Percentiles rank a stretch among this genome's conserved stretches.
phyloP scores from a whole-genome alignment of 2,329 filamentous ascomycete genomes.

The Capronia coronata region DNA sequence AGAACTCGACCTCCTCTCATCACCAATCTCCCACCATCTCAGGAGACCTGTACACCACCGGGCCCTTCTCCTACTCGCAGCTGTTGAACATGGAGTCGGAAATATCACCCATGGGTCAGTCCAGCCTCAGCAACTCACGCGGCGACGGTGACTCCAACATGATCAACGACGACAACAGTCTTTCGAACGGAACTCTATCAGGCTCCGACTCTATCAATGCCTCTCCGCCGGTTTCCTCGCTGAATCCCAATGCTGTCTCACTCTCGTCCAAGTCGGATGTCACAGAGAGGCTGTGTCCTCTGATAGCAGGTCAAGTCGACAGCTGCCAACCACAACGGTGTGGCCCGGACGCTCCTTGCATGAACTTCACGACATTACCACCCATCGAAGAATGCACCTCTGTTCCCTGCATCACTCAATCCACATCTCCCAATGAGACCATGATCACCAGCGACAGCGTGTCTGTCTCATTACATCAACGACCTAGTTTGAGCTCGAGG shows the following conservation, averaged over 20 bases:
- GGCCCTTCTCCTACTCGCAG: slow-evolving; percentile 23
- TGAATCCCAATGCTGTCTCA: slow-evolving; percentile 21
- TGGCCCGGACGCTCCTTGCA: slow-evolving; percentile 27
- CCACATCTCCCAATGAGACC: slow-evolving; percentile 18
- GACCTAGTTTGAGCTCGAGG: slow-evolving; percentile 16
- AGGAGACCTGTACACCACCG: slow-evolving; percentile 23
- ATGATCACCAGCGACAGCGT: slow-evolving; percentile 23
- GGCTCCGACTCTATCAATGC: slow-evolving; percentile 20
- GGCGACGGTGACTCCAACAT: slow-evolving; percentile 22
- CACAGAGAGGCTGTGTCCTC: slow-evolving; percentile 25
- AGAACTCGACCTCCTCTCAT: slow-evolving; percentile 14
- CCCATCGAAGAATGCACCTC: slow-evolving; percentile 28
- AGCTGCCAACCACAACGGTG: slow-evolving; percentile 25
- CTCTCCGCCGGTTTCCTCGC: slow-evolving; percentile 17
- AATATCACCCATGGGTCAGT: slow-evolving; percentile 24
- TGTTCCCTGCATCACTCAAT: slow-evolving; percentile 22
- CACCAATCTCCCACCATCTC: slow-evolving; percentile 18
- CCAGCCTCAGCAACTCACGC: slow-evolving; percentile 22
- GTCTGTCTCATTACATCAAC: slow-evolving; percentile 18
- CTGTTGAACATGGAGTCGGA: slow-evolving; percentile 25
- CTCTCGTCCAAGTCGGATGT: slow-evolving; percentile 13
- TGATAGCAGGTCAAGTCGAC: slow-evolving; percentile 25
- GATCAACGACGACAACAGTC: slow-evolving; percentile 17
- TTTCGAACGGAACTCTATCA: slow-evolving; percentile 12
- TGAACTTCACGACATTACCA: slow-evolving; percentile 27